Base-by-base conservation (phyloP, 1,284 basidiomycete genomes). In the Leccinum subspadiceum region DNA sequence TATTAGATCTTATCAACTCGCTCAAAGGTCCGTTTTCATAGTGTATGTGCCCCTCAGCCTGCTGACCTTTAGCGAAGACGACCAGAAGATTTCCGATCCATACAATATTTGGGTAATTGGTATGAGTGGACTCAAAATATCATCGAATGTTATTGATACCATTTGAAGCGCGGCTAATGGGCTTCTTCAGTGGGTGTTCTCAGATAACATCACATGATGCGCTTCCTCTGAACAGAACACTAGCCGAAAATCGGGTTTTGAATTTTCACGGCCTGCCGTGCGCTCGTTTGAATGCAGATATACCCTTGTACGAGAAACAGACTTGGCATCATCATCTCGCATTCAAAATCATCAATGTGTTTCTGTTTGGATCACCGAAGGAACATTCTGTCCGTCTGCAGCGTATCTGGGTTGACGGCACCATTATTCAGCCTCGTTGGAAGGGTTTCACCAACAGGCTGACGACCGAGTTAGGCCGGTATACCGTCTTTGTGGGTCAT, bases 401-500 rank as follows among this genome's bases (percentile, higher is more conserved):
- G 22, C 55, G 68, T 2, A 58, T 72, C 13, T 70, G 70, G 62
- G 66, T 65, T 0, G 66, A 69, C 7, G 58, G 59, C 13, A 72
- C 51, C 2, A 65, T 72, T 5, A 62, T 69, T 26, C 60, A 63
- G 10, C 68, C 68, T 10, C 64, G 62, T 1, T 71, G 70, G 68
- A 66, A 67, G 12, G 61, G 70, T 4, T 79, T 79, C 48, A 75
- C 84, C 10, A 63, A 68, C 7, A 79, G 77, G 56, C 66, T 85
- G 31, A 76, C 75, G 12, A 65, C 67, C 2, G 82, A 87, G 62
- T 82, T 85, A 80, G 72, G 74, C 53, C 79, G 82, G 46, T 79
- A 79, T 58, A 76, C 80, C 26, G 73, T 85, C 12, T 78, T 78
- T 60, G 84, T 85, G 59, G 35, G 81, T 72, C 3, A 1, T 1